Conservation (phyloP, 1,139 yeast genomes). For the Pichia sp. region DNA sequence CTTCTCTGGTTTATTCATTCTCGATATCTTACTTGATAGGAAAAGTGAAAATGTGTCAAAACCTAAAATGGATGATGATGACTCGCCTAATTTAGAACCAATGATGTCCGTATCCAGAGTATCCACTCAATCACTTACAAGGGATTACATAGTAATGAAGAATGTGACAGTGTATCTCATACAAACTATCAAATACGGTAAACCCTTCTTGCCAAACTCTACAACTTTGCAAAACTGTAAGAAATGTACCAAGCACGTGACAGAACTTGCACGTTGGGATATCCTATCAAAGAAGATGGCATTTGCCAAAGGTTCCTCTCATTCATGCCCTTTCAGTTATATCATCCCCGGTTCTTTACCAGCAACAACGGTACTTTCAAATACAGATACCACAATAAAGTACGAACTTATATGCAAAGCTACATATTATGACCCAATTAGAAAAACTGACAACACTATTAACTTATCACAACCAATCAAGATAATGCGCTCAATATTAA, state of each 20-base stretch:
- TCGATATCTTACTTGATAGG: conserved; percentile 22
- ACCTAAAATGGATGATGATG: too few relatives aligned
- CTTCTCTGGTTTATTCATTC: conserved; percentile 60
- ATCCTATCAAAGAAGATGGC: conserved; percentile 52
- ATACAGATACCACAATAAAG: conserved; percentile 49
- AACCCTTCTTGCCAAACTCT: conserved; percentile 57
- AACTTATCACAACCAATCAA: conserved; percentile 60
- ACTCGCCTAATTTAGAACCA: conserved; percentile 15
- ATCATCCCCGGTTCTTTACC: conserved; percentile 87
- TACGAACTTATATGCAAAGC: conserved; percentile 71
- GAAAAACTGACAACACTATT: conserved; percentile 28
- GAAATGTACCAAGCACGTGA: conserved; percentile 46
- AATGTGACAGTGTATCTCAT: conserved; percentile 58
- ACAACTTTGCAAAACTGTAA: conserved; percentile 44
- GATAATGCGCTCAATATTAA: conserved; percentile 66
- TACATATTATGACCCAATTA: conserved; percentile 15
- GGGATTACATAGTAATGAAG: conserved; percentile 35
- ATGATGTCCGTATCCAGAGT: conserved; percentile 19
- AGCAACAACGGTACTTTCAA: conserved; percentile 57
- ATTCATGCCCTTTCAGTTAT: conserved; percentile 93
- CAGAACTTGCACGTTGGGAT: conserved; percentile 83
- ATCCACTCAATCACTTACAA: conserved; percentile 12
- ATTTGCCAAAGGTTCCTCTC: conserved; percentile 53
- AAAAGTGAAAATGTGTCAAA: neutral
- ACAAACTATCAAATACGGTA: conserved; percentile 60